Conservation (phyloP, 2,329 filamentous ascomycete genomes). For the Trichoderma sp. region DNA sequence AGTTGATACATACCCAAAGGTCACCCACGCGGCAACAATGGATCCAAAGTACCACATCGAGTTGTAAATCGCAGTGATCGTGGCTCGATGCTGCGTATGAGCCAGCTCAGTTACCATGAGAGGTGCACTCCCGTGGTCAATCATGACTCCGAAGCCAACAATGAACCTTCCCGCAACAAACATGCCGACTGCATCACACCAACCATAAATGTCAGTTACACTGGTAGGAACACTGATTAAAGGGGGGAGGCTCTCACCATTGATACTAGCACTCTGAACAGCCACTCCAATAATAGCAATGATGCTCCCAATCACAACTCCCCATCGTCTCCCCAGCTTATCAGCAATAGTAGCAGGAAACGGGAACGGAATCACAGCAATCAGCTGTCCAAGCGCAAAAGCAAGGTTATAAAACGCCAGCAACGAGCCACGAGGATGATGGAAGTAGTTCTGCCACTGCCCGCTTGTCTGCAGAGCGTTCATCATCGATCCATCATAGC, state of each 20-base stretch:
- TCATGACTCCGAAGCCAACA: conserved; percentile 64
- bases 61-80: conserved; percentile 64
- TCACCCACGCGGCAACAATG: conserved; percentile 14
- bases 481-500: conserved; percentile 19
- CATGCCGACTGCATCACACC: conserved; percentile 26
- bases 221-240: background rate
- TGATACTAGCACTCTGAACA: conserved; percentile 4
- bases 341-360: conserved; percentile 1
- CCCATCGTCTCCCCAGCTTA: conserved; percentile 1
- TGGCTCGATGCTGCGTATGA: conserved; percentile 65
- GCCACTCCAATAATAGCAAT: conserved; percentile 12
- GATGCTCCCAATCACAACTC: conserved; percentile 1
- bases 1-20: background rate
- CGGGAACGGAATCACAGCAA: conserved; percentile 10
- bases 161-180: conserved; percentile 39
- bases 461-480: conserved; percentile 8
- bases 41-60: conserved; percentile 51
- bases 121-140: conserved; percentile 62
- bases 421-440: background rate
- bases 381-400: background rate
- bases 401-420: conserved; percentile 3
- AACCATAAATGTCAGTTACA: background rate
- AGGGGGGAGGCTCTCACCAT: conserved; percentile 35
- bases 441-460: conserved; percentile 15
- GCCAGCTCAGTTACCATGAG: conserved; percentile 63